These are phyloP conservation scores for Triadica sebifera DNA, from an alignment of 345 rosid species.

Conservation along the genomic window DNA sequence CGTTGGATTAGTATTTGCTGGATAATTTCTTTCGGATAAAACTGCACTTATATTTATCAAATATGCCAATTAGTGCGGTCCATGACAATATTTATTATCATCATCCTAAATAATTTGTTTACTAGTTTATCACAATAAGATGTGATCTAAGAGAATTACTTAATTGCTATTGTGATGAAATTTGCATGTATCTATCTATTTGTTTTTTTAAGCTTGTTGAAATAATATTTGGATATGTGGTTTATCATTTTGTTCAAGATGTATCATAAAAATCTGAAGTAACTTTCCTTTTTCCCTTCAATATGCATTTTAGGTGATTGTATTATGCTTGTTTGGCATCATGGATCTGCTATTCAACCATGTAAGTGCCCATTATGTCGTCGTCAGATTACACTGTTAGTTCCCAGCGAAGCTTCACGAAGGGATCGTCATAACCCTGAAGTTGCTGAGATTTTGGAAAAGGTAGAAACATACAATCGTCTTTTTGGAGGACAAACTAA, in stretches of 20 bases:
- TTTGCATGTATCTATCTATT: neutral
- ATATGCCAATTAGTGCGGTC: neutral
- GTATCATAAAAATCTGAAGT: neutral
- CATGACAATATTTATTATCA: neutral
- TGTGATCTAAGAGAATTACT: neutral
- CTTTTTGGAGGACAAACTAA: constrained; percentile 51
- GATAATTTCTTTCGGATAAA: neutral
- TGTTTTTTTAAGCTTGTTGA: too few species aligned
- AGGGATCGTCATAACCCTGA: constrained; percentile 42
- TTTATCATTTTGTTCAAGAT: neutral
- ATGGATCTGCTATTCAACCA: constrained; percentile 62
- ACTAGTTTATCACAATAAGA: too few species aligned
- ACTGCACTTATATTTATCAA: neutral
- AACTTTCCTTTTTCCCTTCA: constrained; percentile 5
- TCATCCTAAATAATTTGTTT: neutral
- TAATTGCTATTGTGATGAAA: neutral
- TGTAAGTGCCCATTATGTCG: constrained; percentile 93
- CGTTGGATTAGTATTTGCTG: neutral
- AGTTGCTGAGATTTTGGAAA: constrained; percentile 48
- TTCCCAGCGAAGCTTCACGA: constrained; percentile 60
- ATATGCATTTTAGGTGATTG: constrained; percentile 50
- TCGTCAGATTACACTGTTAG: constrained; percentile 70
- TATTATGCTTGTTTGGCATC: constrained; percentile 84
- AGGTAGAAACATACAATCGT: constrained; percentile 70
- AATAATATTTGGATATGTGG: neutral